Conservation (phyloP, 257 asterid genomes). For the Nicotiana otophora region DNA sequence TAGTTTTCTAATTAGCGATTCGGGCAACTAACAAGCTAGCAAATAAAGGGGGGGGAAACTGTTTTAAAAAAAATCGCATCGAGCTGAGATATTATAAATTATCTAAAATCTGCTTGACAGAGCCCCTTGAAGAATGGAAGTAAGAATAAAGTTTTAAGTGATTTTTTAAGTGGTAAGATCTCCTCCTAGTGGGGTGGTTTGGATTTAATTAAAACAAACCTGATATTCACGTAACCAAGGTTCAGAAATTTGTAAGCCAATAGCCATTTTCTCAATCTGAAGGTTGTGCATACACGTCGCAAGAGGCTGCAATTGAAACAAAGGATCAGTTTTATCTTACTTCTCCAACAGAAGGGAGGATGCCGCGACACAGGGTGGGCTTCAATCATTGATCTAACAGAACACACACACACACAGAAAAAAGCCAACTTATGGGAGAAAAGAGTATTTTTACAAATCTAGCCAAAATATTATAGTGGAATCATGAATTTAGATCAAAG, state of each 20-base stretch:
- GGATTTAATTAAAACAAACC: slow-evolving; percentile 31
- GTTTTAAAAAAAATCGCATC: neutral
- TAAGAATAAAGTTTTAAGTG: neutral
- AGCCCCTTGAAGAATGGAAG: neutral
- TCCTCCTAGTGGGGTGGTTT: neutral
- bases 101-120: neutral
- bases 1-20: neutral
- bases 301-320: slow-evolving; percentile 62
- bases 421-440: neutral
- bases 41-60: no score
- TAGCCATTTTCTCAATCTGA: slow-evolving; percentile 81
- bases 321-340: neutral
- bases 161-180: neutral
- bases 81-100: neutral
- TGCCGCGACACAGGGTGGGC: neutral
- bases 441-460: neutral
- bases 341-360: neutral
- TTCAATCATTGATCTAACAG: neutral
- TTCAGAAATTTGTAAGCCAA: slow-evolving; percentile 71
- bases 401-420: neutral
- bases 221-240: slow-evolving; percentile 96
- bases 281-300: slow-evolving; percentile 85
- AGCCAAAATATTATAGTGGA: neutral
- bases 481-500: neutral
- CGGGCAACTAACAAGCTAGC: neutral